A percentile compares a stretch with the other conserved stretches of the same genome.
These are phyloP conservation scores for Chrysoporthe austroafricana DNA, from an alignment of 2,329 filamentous ascomycete species.

Conservation along the genomic window DNA sequence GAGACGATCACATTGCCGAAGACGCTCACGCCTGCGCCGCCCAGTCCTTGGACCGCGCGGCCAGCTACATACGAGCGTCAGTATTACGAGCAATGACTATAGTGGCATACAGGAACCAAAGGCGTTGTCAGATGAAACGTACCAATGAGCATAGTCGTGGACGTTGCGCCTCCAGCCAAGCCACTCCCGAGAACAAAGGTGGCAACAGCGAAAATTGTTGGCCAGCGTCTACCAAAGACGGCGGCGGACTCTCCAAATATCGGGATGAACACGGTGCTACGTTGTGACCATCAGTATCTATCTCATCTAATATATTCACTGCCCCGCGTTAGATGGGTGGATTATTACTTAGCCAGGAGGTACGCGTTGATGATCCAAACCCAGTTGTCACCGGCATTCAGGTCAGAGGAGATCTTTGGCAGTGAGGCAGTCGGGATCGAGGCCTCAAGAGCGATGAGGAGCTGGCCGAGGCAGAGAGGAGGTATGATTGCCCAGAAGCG, in stretches of 20 bases:
- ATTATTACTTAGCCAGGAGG: conserved; percentile 25
- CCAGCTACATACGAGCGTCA: background rate
- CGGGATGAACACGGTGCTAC: conserved; percentile 37
- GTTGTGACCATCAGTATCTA: background rate
- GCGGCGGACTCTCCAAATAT: conserved; percentile 47
- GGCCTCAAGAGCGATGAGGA: conserved; percentile 29
- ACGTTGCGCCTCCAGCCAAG: conserved; percentile 45
- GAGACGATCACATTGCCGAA: conserved; percentile 12
- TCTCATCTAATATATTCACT: background rate
- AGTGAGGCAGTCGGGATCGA: conserved; percentile 32
- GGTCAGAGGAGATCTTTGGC: conserved; percentile 29
- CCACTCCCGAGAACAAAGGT: conserved; percentile 50
- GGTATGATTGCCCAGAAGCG: conserved; percentile 14
- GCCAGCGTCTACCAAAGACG: conserved; percentile 48
- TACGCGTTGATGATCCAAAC: conserved; percentile 34
- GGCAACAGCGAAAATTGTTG: conserved; percentile 40
- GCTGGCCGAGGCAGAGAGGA: background rate
- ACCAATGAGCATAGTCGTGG: conserved; percentile 44
- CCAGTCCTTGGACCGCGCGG: conserved; percentile 3
- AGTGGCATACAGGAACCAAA: no score
- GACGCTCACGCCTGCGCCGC: background rate
- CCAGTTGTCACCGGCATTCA: conserved; percentile 29
- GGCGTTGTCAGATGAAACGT: background rate
- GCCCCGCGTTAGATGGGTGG: no score
- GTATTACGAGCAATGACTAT: background rate